phyloP scores from a whole-genome alignment of 2,329 filamentous ascomycete genomes.

The Paracamarosporium sp. region DNA sequence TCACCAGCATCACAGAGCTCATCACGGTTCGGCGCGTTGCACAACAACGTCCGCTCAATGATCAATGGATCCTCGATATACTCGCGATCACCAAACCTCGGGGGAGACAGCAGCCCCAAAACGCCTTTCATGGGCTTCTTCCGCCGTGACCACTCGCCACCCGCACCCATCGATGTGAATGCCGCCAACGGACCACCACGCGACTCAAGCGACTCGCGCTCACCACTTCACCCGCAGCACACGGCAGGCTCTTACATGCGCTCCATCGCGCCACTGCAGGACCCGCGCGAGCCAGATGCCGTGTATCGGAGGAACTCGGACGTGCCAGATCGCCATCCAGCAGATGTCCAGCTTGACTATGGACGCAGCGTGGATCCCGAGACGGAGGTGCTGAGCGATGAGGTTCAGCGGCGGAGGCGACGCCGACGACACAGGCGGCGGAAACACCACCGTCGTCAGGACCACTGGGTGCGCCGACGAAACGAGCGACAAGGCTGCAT shows the following conservation, averaged over 20 bases:
- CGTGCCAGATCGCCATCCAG: slow-evolving; percentile 31
- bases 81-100: slow-evolving; percentile 38
- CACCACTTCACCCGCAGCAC: slow-evolving; percentile 41
- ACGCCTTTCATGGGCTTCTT: slow-evolving; percentile 40
- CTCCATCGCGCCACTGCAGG: slow-evolving; percentile 32
- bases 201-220: slow-evolving; percentile 33
- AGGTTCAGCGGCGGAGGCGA: slow-evolving; percentile 46
- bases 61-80: slow-evolving; percentile 47
- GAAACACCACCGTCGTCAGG: slow-evolving; percentile 30
- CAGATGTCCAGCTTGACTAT: slow-evolving; percentile 34
- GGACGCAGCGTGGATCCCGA: slow-evolving; percentile 57
- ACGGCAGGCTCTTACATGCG: slow-evolving; percentile 44
- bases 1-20: slow-evolving; percentile 25
- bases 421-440: slow-evolving; percentile 42
- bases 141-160: slow-evolving; percentile 32
- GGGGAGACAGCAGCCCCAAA: slow-evolving; percentile 40
- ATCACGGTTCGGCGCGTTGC: slow-evolving; percentile 25
- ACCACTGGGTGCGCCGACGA: slow-evolving; percentile 37
- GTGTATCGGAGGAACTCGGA: slow-evolving; percentile 19
- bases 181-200: slow-evolving; percentile 26
- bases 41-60: slow-evolving; percentile 33
- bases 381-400: slow-evolving; percentile 55
- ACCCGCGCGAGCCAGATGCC: slow-evolving; percentile 26
- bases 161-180: slow-evolving; percentile 27
- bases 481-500: slow-evolving; percentile 23